phyloP scores from a whole-genome alignment of 176 grass and related monocot species.

The Bromus sterilis region DNA sequence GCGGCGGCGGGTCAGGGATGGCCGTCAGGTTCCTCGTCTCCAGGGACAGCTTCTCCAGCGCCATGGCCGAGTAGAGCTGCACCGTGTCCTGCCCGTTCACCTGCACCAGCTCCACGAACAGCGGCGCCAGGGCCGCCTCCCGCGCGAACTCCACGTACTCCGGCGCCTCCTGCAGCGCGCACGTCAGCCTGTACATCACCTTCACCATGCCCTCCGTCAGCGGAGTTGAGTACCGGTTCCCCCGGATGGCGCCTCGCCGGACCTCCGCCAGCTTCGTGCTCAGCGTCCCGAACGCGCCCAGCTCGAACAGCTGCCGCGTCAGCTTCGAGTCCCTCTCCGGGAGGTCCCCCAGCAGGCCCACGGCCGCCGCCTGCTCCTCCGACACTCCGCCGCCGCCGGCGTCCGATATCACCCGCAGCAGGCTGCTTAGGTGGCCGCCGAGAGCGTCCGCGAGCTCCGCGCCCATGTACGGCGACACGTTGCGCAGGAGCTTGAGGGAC shows the following conservation, averaged over 20 bases:
- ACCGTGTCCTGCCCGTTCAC: constrained; percentile 56
- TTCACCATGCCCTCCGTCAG: constrained; percentile 69
- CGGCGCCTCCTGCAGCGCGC: constrained; percentile 17
- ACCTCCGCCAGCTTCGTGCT: constrained; percentile 42
- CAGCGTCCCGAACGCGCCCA: constrained; percentile 46
- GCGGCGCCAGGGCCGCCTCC: constrained; percentile 38
- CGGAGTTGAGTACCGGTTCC: constrained; percentile 40
- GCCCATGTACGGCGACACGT: constrained; percentile 76
- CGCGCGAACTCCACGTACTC: constrained; percentile 39
- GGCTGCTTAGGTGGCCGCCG: constrained; percentile 37
- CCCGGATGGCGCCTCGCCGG: constrained; percentile 44
- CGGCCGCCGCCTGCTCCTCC: constrained; percentile 66
- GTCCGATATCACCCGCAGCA: constrained; percentile 35
- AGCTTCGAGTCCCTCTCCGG: constrained; percentile 47
- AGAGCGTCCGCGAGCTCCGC: constrained; percentile 60
- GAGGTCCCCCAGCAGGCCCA: constrained; percentile 61
- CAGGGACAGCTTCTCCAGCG: constrained; percentile 59
- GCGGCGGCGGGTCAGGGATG: constrained; percentile 6
- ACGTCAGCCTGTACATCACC: constrained; percentile 58
- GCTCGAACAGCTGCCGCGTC: constrained; percentile 50
- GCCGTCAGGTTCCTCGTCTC: constrained; percentile 38
- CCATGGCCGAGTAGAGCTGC: constrained; percentile 49
- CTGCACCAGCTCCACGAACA: constrained; percentile 61
- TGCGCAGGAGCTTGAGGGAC: constrained; percentile 68
- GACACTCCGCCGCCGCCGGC: constrained; percentile 25